Evolutionary conservation across 371 early-diverging fungal genomes (phyloP), one percentile per base, ranked within the genome.

Genomic region (Coemansia sp.): DNA sequence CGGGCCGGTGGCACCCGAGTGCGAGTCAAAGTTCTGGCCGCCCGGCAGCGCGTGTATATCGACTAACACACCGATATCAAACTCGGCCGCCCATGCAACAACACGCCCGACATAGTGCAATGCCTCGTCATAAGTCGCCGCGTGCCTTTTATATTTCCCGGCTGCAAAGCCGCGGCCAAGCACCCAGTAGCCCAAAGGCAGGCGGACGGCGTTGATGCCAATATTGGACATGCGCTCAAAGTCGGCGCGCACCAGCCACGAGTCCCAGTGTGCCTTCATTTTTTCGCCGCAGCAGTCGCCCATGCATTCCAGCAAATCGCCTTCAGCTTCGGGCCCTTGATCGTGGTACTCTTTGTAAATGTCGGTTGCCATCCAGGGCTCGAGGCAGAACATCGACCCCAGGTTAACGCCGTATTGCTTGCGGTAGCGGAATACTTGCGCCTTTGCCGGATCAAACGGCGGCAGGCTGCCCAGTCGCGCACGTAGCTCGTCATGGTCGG

Each of bases 401-500:
- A 59, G 10, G 13, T 59, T 59, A 34, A 59, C 59, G 32, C 59
- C 59, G n/a, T 59, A 40, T 30, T 42, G 51, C 51, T 59, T 59
- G 30, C 59, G 59, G 30, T 50, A 59, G 13, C 59, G 59, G 48
- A 50, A 50, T 8, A 59, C 38, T n/a, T 50, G 59, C 14, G 59
- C 59, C 26, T 16, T 16, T 14, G 30, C 30, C 2, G 49, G 38
- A n/a, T 59, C 59, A 41, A 50, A 50, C 8, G 59, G 50, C 30
- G 59, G 30, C 5, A 50, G 31, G n/a, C 9, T 31, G 31, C 59
- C 59, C 11, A 59, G 39, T 14, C 51, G 59, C 51, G 16, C 16
- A 26, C 38, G 36, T 6, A 51, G 43, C 47, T 62, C 38, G n/a
- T 4, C 26, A 20, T 43, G 32, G 30, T 31, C 34, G 3, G 42